phyloP scores from a whole-genome alignment of 805 yeast genomes.

The Danielozyma ontarioensis region DNA sequence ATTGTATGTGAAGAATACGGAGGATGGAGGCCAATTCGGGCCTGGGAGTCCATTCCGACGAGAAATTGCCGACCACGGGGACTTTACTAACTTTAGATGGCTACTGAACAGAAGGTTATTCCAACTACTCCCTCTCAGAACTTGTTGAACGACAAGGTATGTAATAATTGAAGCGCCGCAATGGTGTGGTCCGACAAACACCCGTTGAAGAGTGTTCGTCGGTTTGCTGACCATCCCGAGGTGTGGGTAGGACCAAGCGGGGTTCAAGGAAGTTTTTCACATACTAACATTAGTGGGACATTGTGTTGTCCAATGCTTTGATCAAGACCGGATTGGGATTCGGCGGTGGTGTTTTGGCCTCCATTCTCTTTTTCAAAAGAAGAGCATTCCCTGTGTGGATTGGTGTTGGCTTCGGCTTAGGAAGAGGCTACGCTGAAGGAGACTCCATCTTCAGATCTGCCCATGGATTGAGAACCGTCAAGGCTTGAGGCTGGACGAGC shows the following conservation, averaged over 20 bases:
- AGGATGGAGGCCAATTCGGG: no score
- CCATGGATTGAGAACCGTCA: conserved; percentile 72
- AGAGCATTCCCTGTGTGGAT: conserved; percentile 97
- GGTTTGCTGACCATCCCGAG: no score
- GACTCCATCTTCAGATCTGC: conserved; percentile 88
- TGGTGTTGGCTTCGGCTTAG: conserved; percentile 95
- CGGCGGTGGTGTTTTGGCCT: conserved; percentile 92
- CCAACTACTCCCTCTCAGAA: conserved; percentile 46
- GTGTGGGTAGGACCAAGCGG: no score
- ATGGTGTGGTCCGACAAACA: no score
- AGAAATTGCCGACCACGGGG: no score
- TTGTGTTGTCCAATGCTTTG: conserved; percentile 86
- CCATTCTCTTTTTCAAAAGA: conserved; percentile 85
- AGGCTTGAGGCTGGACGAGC: no score
- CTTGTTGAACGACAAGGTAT: conserved; percentile 54
- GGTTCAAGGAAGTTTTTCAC: no score
- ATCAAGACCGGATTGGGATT: conserved; percentile 95
- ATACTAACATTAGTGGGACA: conserved; percentile 66
- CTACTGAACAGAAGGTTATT: conserved; percentile 30
- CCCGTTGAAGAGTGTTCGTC: no score
- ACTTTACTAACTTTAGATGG: conserved; percentile 16
- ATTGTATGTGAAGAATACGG: no score
- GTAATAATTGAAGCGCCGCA: no score
- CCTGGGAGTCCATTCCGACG: no score
- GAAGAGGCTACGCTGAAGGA: conserved; percentile 97